Evolutionary conservation across 139 green algal species (phyloP).

Genomic region (Coccomyxa sp.): DNA sequence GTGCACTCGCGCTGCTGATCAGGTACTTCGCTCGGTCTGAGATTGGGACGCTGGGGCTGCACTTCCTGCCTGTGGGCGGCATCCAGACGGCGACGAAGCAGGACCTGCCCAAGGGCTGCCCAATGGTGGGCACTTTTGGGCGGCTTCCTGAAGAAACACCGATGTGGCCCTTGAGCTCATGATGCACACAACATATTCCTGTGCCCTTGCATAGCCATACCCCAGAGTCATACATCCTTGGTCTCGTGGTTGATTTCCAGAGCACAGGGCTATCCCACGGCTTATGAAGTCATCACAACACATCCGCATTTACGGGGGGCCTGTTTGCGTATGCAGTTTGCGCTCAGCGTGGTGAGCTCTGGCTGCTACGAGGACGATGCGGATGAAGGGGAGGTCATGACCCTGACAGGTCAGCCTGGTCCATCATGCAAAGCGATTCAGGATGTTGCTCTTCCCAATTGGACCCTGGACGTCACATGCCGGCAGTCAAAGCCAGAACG

Average conservation of each 20-base stretch:
- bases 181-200: too few species aligned
- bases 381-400: slow-evolving; percentile 34
- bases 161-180: not conserved
- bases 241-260: not conserved
- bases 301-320: not conserved
- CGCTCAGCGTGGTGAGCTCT: slow-evolving; percentile 31
- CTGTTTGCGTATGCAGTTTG: slow-evolving; percentile 16
- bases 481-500: too few species aligned
- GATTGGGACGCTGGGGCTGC: slow-evolving; percentile 17
- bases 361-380: slow-evolving; percentile 51
- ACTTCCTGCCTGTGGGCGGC: slow-evolving; percentile 29
- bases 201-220: too few species aligned
- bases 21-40: slow-evolving; percentile 31
- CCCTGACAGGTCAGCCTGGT: slow-evolving; percentile 42
- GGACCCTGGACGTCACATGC: too few species aligned
- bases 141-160: not conserved
- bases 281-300: not conserved
- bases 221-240: too few species aligned
- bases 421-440: not conserved
- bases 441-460: not conserved
- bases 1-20: not conserved
- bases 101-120: not conserved
- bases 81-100: slow-evolving; percentile 17
- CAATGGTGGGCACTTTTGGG: not conserved
- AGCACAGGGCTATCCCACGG: not conserved